phyloP scores from a whole-genome alignment of 179 eudicot species.

The Spinacia oleracea region DNA sequence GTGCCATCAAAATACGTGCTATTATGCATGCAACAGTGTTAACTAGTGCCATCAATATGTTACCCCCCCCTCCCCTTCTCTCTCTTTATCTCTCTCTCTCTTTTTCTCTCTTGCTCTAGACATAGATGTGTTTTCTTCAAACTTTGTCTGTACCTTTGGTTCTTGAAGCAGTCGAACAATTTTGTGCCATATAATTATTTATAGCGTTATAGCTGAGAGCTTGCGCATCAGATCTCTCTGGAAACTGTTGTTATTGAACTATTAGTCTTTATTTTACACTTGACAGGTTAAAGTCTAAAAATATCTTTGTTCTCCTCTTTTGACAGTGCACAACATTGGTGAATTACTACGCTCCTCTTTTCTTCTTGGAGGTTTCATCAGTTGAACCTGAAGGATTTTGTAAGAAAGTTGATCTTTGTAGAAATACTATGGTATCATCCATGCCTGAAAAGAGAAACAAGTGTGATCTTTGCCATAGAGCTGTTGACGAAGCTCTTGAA shows the following conservation, averaged over 20 bases:
- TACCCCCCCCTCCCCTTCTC: too few relatives aligned
- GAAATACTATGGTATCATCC: constrained; percentile 28
- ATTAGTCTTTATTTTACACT: not conserved
- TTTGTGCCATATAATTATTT: not conserved
- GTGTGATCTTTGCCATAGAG: constrained; percentile 63
- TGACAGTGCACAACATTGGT: constrained; percentile 70
- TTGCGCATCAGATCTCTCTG: not conserved
- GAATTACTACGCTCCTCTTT: constrained; percentile 65
- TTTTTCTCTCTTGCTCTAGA: not conserved
- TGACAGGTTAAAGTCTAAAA: not conserved
- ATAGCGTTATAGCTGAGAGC: not conserved
- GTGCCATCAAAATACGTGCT: not conserved
- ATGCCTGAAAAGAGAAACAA: constrained; percentile 34
- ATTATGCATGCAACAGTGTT: too few relatives aligned
- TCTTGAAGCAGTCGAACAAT: not conserved
- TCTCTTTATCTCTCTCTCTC: not conserved
- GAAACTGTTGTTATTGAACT: not conserved
- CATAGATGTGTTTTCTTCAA: not conserved
- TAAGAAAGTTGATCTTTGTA: constrained; percentile 53
- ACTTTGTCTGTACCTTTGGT: constrained; percentile 4
- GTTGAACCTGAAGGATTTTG: constrained; percentile 66
- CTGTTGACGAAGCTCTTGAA: constrained; percentile 53
- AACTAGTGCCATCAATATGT: not conserved
- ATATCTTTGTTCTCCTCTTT: not conserved
- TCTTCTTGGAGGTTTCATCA: constrained; percentile 61